Conservation (phyloP, 495 filamentous ascomycete genomes). For the Tuber magnatum region DNA sequence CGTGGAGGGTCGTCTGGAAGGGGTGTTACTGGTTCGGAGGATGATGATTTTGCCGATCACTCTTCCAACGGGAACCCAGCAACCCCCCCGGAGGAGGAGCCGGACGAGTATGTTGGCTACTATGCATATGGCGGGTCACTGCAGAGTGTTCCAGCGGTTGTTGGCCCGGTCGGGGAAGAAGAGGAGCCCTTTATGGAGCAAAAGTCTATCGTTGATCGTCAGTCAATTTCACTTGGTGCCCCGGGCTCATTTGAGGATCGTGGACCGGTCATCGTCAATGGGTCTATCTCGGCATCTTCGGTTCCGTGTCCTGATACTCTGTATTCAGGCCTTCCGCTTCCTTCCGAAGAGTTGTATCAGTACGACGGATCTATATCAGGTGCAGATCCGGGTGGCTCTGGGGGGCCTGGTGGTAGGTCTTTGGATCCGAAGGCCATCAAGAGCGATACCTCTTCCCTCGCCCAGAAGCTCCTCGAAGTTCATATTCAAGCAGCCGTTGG, state of each 20-base stretch:
- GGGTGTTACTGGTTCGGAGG: constrained; percentile 34
- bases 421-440: constrained; percentile 12
- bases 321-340: constrained; percentile 27
- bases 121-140: constrained; percentile 54
- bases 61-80: constrained; percentile 45
- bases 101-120: constrained; percentile 60
- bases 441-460: constrained; percentile 21
- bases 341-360: constrained; percentile 26
- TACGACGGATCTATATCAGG: constrained; percentile 26
- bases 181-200: constrained; percentile 41
- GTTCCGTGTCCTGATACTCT: constrained; percentile 22
- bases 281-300: constrained; percentile 36
- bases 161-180: constrained; percentile 41
- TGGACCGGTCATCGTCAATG: constrained; percentile 39
- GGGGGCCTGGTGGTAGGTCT: constrained; percentile 20
- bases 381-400: constrained; percentile 15
- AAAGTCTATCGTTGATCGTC: constrained; percentile 39
- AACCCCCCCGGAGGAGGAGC: constrained; percentile 47
- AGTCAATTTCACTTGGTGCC: constrained; percentile 41
- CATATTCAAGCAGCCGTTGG: constrained; percentile 33
- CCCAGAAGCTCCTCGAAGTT: constrained; percentile 37
- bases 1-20: constrained; percentile 23
- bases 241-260: constrained; percentile 26
- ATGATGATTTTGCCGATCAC: constrained; percentile 45
- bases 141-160: constrained; percentile 42